Percentiles rank a stretch among this genome's conserved stretches.
phyloP scores from a whole-genome alignment of 2,329 filamentous ascomycete genomes.

The Venturia carpophila region DNA sequence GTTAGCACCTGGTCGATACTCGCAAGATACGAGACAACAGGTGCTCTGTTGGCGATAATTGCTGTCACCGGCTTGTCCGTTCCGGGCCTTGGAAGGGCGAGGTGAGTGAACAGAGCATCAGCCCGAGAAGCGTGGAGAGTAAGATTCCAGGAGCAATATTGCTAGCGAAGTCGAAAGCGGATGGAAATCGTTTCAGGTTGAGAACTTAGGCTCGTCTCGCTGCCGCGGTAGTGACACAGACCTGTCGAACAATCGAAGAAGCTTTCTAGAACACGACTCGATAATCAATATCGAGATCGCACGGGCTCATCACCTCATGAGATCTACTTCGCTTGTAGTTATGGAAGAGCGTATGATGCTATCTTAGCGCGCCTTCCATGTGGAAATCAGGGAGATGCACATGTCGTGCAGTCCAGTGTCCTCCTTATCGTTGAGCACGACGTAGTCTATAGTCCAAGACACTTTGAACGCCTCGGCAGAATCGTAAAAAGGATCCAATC shows the following conservation, averaged over 20 bases:
- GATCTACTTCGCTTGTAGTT: background rate
- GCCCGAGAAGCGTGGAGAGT: background rate
- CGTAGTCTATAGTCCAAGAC: background rate
- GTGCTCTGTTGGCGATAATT: background rate
- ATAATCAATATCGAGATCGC: background rate
- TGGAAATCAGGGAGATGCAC: background rate
- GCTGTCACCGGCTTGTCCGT: background rate
- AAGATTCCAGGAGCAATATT: background rate
- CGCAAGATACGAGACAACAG: background rate
- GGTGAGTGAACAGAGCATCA: background rate
- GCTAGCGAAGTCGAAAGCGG: background rate
- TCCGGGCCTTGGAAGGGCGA: background rate
- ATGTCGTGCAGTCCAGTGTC: background rate
- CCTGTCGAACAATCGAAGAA: background rate
- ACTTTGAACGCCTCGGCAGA: background rate
- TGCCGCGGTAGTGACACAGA: background rate
- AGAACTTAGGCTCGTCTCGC: background rate
- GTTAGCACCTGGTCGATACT: background rate
- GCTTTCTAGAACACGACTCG: too few species aligned
- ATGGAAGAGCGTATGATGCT: background rate
- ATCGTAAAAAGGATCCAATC: background rate
- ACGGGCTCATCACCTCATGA: background rate
- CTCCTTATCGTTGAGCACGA: background rate
- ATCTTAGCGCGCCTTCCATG: background rate
- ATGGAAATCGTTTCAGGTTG: background rate